Conservation (phyloP, 225 moss, liverwort and hornwort genomes). For the Lunularia cruciata region DNA sequence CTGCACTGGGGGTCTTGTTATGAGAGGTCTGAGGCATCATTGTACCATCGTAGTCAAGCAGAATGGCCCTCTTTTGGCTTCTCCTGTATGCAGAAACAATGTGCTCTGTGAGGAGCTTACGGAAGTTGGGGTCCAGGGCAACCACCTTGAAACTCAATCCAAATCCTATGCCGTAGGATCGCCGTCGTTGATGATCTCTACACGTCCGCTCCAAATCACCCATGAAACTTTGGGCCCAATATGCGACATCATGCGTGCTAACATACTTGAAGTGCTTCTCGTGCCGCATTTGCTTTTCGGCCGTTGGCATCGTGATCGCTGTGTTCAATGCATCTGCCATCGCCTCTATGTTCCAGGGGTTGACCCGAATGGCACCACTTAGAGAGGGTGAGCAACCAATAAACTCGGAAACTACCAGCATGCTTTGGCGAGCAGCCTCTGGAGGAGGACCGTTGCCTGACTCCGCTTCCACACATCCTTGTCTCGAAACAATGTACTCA, state of each 20-base stretch:
- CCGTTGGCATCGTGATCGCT: conserved; percentile 65
- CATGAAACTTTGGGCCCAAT: conserved; percentile 88
- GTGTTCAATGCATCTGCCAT: conserved; percentile 85
- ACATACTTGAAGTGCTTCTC: conserved; percentile 89
- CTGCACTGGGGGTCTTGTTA: conserved; percentile 65
- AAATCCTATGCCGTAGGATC: conserved; percentile 88
- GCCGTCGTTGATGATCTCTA: conserved; percentile 62
- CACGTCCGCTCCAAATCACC: conserved; percentile 84
- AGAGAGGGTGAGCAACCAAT: conserved; percentile 94
- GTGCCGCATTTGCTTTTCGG: conserved; percentile 77
- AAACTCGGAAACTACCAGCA: conserved; percentile 86
- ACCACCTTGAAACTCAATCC: conserved; percentile 84
- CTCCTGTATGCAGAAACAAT: conserved; percentile 73
- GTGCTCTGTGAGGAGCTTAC: conserved; percentile 69
- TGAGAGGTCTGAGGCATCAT: conserved; percentile 84
- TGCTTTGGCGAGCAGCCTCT: conserved; percentile 52
- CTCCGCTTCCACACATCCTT: conserved; percentile 53
- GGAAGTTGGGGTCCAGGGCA: conserved; percentile 87
- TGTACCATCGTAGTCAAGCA: conserved; percentile 94
- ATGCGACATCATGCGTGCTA: conserved; percentile 74
- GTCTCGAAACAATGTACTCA: conserved; percentile 80
- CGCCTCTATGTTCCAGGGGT: conserved; percentile 89
- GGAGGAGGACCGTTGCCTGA: conserved; percentile 30
- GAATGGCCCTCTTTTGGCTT: conserved; percentile 58
- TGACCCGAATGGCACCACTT: conserved; percentile 88